These are phyloP conservation scores for Solanum chacoense DNA, from an alignment of 305 asterid species.

Conservation along the genomic window DNA sequence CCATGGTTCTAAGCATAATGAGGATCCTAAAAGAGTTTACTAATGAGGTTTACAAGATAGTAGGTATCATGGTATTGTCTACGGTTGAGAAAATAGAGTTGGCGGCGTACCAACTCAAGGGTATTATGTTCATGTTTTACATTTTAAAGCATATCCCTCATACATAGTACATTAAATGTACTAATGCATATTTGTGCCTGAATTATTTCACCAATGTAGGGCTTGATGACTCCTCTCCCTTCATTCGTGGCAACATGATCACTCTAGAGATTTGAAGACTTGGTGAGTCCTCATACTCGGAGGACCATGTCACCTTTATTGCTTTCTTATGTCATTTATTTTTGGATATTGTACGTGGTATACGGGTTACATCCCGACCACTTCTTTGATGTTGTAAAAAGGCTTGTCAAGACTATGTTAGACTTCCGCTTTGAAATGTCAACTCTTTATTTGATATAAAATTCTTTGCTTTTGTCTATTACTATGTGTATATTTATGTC, in stretches of 20 bases:
- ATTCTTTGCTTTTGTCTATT: too few species aligned
- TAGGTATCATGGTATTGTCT: background rate
- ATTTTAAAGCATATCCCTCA: background rate
- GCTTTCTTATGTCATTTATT: too few species aligned
- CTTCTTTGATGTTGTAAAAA: background rate
- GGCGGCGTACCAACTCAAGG: background rate
- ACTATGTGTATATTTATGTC: background rate
- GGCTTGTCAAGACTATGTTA: background rate
- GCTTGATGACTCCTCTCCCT: background rate
- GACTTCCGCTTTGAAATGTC: background rate
- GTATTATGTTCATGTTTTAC: background rate
- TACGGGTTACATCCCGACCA: background rate
- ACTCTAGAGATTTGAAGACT: background rate
- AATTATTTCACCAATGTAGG: background rate
- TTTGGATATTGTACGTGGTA: background rate
- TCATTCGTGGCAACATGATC: background rate
- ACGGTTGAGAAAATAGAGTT: background rate
- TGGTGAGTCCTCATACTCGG: background rate
- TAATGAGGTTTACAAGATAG: background rate
- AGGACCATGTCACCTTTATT: background rate
- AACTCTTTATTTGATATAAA: background rate
- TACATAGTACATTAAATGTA: background rate
- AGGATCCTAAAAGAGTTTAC: background rate
- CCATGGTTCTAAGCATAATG: background rate
- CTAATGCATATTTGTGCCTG: background rate